phyloP scores from a whole-genome alignment of 306 rosid species.

The Pterocarpus macrocarpus region DNA sequence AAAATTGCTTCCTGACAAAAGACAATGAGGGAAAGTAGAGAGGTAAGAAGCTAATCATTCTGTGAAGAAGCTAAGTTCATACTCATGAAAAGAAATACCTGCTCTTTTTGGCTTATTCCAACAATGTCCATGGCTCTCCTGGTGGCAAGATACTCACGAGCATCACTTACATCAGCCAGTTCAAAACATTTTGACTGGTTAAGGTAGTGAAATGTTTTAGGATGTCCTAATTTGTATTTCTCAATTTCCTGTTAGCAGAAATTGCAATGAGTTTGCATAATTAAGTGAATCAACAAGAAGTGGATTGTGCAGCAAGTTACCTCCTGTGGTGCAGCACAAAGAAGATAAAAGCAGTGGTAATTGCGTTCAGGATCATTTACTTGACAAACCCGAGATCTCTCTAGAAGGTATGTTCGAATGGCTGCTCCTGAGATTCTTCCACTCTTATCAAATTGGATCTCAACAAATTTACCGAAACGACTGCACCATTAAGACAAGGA shows the following conservation, averaged over 20 bases:
- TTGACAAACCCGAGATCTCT: constrained; percentile 99
- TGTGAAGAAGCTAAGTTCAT: constrained; percentile 36
- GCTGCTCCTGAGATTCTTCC: constrained; percentile 99
- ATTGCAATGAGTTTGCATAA: constrained; percentile 41
- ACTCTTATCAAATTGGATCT: constrained; percentile 95
- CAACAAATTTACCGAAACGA: constrained; percentile 98
- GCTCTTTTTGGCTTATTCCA: constrained; percentile 91
- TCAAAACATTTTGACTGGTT: constrained; percentile 94
- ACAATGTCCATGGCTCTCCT: constrained; percentile 99
- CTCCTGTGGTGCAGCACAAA: constrained; percentile 99
- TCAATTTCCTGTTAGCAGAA: constrained; percentile 86
- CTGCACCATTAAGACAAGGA: constrained; percentile 62
- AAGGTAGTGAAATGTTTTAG: constrained; percentile 93
- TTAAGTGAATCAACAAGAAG: constrained; percentile 28
- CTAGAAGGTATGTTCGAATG: constrained; percentile 94
- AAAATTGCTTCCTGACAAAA: constrained; percentile 90
- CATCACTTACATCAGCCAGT: constrained; percentile 82
- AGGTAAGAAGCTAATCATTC: constrained; percentile 49
- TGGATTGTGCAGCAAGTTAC: constrained; percentile 56
- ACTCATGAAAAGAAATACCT: constrained; percentile 66
- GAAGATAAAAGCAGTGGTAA: constrained; percentile 98
- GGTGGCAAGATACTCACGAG: constrained; percentile 97
- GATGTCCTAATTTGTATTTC: constrained; percentile 88
- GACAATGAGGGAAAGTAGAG: constrained; percentile 34
- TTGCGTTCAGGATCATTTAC: constrained; percentile 96